Percentiles rank a stretch among this genome's conserved stretches.
phyloP scores from a whole-genome alignment of 2,329 filamentous ascomycete genomes.

The Colletotrichum siamense region DNA sequence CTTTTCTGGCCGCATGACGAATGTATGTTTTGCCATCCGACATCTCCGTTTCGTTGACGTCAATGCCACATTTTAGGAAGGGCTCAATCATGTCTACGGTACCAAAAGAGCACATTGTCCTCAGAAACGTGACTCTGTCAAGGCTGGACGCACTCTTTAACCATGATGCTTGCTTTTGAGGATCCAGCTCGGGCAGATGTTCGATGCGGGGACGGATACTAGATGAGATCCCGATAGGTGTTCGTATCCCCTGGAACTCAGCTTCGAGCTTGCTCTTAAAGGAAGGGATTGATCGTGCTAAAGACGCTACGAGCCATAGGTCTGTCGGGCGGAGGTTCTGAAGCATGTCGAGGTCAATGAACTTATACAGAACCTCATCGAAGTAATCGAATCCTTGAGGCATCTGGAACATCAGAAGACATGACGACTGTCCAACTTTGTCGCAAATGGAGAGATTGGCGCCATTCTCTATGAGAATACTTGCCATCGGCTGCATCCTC shows the following conservation, averaged over 20 bases:
- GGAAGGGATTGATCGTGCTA: background rate
- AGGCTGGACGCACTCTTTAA: background rate
- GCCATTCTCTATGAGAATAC: background rate
- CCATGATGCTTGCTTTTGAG: background rate
- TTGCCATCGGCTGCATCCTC: background rate
- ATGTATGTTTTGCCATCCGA: background rate
- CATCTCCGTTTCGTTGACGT: background rate
- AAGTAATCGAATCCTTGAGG: background rate
- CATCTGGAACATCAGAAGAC: background rate
- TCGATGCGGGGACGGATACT: background rate
- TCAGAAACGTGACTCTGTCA: background rate
- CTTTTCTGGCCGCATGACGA: background rate
- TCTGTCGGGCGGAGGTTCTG: background rate
- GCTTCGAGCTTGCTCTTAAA: background rate
- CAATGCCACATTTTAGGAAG: background rate
- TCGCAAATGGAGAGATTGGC: background rate
- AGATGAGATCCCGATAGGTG: background rate
- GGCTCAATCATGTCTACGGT: background rate
- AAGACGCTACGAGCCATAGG: background rate
- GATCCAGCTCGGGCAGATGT: background rate
- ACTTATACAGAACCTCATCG: background rate
- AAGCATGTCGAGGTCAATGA: background rate
- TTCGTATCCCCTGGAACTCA: background rate
- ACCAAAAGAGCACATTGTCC: background rate
- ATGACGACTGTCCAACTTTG: background rate